These are phyloP conservation scores for Collybia mongolica DNA, from an alignment of 768 basidiomycete genomes.

Conservation along the genomic window DNA sequence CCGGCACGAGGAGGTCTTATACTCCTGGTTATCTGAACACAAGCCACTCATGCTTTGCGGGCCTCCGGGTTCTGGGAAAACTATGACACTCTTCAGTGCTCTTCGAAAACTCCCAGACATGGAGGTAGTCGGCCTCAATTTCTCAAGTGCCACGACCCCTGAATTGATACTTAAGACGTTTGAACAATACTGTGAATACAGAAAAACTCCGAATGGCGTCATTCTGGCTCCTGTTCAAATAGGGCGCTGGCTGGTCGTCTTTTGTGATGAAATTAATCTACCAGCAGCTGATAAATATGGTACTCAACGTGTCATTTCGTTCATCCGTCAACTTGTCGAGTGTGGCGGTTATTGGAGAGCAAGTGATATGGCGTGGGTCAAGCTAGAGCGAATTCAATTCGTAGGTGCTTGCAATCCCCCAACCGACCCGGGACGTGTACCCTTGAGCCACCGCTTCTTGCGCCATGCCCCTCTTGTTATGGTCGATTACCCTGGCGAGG, in stretches of 20 bases:
- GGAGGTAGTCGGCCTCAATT: slow-evolving; percentile 99
- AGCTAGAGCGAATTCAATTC: slow-evolving; percentile 97
- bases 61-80: slow-evolving; percentile 99
- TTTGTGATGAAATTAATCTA: slow-evolving; percentile 99
- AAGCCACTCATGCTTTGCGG: slow-evolving; percentile 98
- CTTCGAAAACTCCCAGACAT: slow-evolving; percentile 96
- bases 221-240: slow-evolving; percentile 92
- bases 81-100: slow-evolving; percentile 98
- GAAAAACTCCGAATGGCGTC: slow-evolving; percentile 98
- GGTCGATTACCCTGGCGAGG: slow-evolving; percentile 98
- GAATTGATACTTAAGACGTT: slow-evolving; percentile 99
- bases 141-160: slow-evolving; percentile 97
- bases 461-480: slow-evolving; percentile 96
- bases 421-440: slow-evolving; percentile 98
- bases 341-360: slow-evolving; percentile 93
- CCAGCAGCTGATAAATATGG: slow-evolving; percentile 98
- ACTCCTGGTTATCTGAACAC: slow-evolving; percentile 98
- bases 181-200: slow-evolving; percentile 98
- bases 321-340: slow-evolving; percentile 96
- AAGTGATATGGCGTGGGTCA: slow-evolving; percentile 95
- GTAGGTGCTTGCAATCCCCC: slow-evolving; percentile 99
- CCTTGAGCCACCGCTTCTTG: slow-evolving; percentile 94
- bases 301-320: slow-evolving; percentile 97
- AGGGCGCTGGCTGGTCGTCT: slow-evolving; percentile 98
- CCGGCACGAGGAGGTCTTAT: slow-evolving; percentile 96